Conservation (phyloP, 2,329 filamentous ascomycete species). For the Phialocephala subalpina region DNA sequence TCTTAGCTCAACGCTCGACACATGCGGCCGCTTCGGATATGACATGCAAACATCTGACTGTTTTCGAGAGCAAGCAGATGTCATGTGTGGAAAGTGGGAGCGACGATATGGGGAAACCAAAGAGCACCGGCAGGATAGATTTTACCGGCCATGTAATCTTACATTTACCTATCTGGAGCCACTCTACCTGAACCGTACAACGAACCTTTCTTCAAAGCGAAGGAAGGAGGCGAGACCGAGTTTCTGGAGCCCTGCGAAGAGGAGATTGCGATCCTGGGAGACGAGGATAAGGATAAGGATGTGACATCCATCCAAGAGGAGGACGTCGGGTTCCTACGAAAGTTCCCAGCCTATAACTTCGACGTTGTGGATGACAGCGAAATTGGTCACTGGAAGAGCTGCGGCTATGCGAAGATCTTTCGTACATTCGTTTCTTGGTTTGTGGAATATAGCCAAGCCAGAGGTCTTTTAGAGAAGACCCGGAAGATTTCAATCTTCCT, state of each 20-base stretch:
- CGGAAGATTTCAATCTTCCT: conserved; percentile 27
- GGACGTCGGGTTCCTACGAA: conserved; percentile 25
- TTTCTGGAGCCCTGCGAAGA: conserved; percentile 18
- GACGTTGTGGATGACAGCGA: conserved; percentile 28
- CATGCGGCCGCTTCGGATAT: too few relatives aligned
- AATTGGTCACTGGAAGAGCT: conserved; percentile 27
- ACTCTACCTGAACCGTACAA: conserved; percentile 29
- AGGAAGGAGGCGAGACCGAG: conserved; percentile 19
- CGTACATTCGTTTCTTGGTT: conserved; percentile 32
- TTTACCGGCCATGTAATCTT: too few relatives aligned
- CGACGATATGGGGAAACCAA: too few relatives aligned
- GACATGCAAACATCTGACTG: too few relatives aligned
- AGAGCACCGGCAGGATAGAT: too few relatives aligned
- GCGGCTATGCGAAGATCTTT: conserved; percentile 28
- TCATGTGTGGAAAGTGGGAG: too few relatives aligned
- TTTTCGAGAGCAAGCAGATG: too few relatives aligned
- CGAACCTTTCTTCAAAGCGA: conserved; percentile 28
- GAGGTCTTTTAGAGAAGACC: conserved; percentile 28
- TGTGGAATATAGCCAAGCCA: conserved; percentile 30
- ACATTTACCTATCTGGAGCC: too few relatives aligned
- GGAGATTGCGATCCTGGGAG: too few relatives aligned
- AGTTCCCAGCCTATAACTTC: conserved; percentile 31
- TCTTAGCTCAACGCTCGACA: too few relatives aligned
- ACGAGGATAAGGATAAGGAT: conserved; percentile 7
- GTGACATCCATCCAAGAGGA: conserved; percentile 14